phyloP scores from a whole-genome alignment of 768 basidiomycete species.

The Suillus plorans region DNA sequence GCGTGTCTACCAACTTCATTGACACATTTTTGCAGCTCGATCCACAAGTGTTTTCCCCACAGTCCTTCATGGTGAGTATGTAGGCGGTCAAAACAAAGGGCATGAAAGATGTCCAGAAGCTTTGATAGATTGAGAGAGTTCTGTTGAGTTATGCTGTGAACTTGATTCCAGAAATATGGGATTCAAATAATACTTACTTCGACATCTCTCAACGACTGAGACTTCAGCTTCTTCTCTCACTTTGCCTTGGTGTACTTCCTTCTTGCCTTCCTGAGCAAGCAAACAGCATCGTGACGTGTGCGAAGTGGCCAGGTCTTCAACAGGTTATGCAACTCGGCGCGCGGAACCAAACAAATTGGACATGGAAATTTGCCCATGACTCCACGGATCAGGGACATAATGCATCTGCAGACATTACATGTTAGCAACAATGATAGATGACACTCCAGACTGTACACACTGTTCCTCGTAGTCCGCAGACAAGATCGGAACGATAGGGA shows the following conservation, averaged over 20 bases:
- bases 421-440: background rate
- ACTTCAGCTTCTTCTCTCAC: slow-evolving; percentile 4
- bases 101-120: slow-evolving; percentile 11
- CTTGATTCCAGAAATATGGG: slow-evolving; percentile 7
- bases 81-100: slow-evolving; percentile 6
- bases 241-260: slow-evolving; percentile 7
- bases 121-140: slow-evolving; percentile 33
- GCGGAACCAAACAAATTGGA: slow-evolving; percentile 36
- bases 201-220: slow-evolving; percentile 2
- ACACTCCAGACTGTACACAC: slow-evolving; percentile 10
- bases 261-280: background rate
- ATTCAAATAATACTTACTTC: background rate
- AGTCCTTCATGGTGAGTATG: slow-evolving; percentile 7
- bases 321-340: slow-evolving; percentile 22
- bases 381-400: slow-evolving; percentile 37
- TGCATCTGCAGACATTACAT: slow-evolving; percentile 15
- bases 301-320: background rate
- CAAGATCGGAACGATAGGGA: slow-evolving; percentile 21
- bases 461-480: slow-evolving; percentile 29
- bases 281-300: background rate
- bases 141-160: slow-evolving; percentile 17
- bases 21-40: background rate
- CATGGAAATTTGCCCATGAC: slow-evolving; percentile 28
- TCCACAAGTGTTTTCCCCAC: slow-evolving; percentile 10
- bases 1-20: background rate